Conservation (phyloP, 371 early-diverging fungal genomes). For the Mortierella sp. region DNA sequence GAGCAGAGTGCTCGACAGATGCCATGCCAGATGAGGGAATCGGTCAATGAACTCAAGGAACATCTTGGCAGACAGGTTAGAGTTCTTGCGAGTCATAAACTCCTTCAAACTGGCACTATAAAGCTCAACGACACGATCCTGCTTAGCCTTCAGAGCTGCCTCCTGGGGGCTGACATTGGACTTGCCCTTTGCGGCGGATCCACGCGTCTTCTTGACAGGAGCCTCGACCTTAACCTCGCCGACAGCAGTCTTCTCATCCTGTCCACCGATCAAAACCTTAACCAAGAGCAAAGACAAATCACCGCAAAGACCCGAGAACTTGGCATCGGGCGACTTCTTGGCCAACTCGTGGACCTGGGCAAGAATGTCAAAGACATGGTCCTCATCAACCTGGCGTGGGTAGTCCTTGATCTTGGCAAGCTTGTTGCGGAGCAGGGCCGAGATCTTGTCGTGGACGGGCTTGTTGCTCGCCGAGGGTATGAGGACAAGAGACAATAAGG, state of each 20-base stretch:
- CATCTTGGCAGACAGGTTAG: constrained; percentile 71
- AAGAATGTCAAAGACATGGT: constrained; percentile 68
- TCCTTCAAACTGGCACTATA: constrained; percentile 67
- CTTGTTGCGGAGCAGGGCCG: constrained; percentile 69
- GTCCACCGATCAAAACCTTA: constrained; percentile 65
- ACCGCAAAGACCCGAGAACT: constrained; percentile 60
- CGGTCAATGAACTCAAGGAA: constrained; percentile 72
- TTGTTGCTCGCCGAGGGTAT: constrained; percentile 66
- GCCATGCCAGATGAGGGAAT: constrained; percentile 73
- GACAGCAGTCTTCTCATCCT: constrained; percentile 57
- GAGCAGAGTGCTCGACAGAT: constrained; percentile 63
- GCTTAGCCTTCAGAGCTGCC: constrained; percentile 47
- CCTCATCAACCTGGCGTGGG: constrained; percentile 65
- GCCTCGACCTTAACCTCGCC: constrained; percentile 52
- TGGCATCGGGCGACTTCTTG: constrained; percentile 60
- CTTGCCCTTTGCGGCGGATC: constrained; percentile 50
- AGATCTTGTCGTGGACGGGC: constrained; percentile 77
- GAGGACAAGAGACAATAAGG: constrained; percentile 72
- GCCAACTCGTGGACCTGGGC: constrained; percentile 79
- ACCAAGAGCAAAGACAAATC: constrained; percentile 63
- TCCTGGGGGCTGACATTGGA: constrained; percentile 22
- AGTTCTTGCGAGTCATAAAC: constrained; percentile 78
- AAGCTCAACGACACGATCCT: constrained; percentile 49
- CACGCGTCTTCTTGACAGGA: constrained; percentile 41
- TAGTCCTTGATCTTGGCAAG: constrained; percentile 72